A percentile compares a stretch with the other conserved stretches of the same genome.
Conservation (phyloP, 495 filamentous ascomycete species). For the Aspergillus nidulans region DNA sequence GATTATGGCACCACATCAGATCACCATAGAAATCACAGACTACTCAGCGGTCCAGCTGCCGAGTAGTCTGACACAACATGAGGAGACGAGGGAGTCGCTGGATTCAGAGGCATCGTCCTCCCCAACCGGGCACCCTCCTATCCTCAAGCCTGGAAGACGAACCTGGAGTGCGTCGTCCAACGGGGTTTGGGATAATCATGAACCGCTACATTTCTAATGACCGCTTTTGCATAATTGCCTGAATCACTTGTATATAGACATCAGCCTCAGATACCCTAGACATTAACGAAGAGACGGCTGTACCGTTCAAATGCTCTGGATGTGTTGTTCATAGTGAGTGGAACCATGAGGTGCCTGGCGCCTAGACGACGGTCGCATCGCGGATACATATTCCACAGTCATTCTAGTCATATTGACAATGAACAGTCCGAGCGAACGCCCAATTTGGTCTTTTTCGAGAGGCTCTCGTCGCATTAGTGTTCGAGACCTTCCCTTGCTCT, state of each 20-base stretch:
- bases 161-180: not conserved
- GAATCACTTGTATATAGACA: not conserved
- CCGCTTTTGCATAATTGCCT: not conserved
- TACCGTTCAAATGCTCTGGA: not conserved
- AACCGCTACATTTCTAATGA: constrained; percentile 1
- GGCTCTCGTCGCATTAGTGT: no score
- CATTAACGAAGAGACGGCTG: not conserved
- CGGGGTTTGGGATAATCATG: constrained; percentile 2
- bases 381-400: no score
- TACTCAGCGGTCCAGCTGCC: not conserved
- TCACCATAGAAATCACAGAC: constrained; percentile 2
- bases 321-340: no score
- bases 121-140: not conserved
- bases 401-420: no score
- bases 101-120: not conserved
- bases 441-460: no score
- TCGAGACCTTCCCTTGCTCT: no score
- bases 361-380: no score
- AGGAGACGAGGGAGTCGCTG: not conserved
- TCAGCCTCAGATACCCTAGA: not conserved
- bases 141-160: not conserved
- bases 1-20: not conserved
- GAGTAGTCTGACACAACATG: not conserved
- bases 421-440: no score
- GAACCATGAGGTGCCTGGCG: no score